Percentiles rank a stretch among this genome's conserved stretches.
These are phyloP conservation scores for Naematelia aurantialba DNA, from an alignment of 768 basidiomycete species.

Conservation along the genomic window DNA sequence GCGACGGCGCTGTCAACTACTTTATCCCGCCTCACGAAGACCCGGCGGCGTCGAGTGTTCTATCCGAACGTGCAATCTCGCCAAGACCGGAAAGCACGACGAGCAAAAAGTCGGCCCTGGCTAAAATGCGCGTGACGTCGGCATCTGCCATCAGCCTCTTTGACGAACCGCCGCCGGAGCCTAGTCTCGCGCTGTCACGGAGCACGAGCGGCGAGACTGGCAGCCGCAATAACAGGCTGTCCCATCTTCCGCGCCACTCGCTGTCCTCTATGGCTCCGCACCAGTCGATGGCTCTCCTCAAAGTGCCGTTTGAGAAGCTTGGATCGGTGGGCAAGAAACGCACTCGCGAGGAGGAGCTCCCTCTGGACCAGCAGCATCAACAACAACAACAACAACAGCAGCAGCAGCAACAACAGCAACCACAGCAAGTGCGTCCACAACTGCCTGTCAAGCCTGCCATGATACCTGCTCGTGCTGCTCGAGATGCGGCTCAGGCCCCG, in stretches of 20 bases:
- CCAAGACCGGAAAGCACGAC: neutral
- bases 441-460: neutral
- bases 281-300: slow-evolving; percentile 18
- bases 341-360: slow-evolving; percentile 13
- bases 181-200: neutral
- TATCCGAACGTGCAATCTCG: slow-evolving; percentile 7
- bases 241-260: slow-evolving; percentile 26
- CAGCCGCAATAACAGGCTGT: neutral
- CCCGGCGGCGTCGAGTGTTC: slow-evolving; percentile 1
- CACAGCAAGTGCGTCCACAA: neutral
- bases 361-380: slow-evolving; percentile 1
- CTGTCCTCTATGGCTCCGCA: slow-evolving; percentile 18
- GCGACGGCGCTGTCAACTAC: slow-evolving; percentile 39
- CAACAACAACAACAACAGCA: neutral
- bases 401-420: neutral
- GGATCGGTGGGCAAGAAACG: slow-evolving; percentile 18
- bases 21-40: slow-evolving; percentile 37
- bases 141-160: neutral
- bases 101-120: neutral
- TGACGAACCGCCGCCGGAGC: slow-evolving; percentile 1
- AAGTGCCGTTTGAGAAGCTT: slow-evolving; percentile 30
- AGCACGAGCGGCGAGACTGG: neutral
- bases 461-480: slow-evolving; percentile 2
- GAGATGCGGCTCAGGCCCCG: neutral
- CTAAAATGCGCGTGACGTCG: slow-evolving; percentile 6